Base-by-base conservation (phyloP, 306 rosid genomes). In the Malus sieversii region DNA sequence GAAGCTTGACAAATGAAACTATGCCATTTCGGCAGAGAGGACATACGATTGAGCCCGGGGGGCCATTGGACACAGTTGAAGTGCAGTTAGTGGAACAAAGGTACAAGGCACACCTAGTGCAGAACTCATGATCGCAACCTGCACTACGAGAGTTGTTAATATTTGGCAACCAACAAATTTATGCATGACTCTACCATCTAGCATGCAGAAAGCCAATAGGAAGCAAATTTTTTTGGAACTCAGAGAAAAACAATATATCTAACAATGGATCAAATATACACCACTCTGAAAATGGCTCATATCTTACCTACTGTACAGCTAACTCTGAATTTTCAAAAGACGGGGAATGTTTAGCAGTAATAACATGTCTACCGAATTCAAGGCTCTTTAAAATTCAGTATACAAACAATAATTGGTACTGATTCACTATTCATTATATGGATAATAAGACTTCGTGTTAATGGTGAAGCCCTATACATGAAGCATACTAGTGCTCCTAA, bases 101-200 rank as follows among this genome's bases (percentile, higher is more conserved):
- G 83, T 95, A 92, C 83, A 95, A 83, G 44, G 97, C 99, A 82
- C 97, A 95, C 32, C 86, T 89, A 35, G 96, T 87, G 86, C 99
- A 95, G 83, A 92, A 92, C 83, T 95, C 99, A 59, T 95, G 99
- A 55, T 89, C 97, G 78, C 97, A 95, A 73, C 97, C 99, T 92
- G 96, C 81, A 85, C 59, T 59, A 62, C 35, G 48, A 55, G 32
- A 66, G 58, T n/a, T 68, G 65, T 59, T 62, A 73, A 22, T 58
- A 45, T 22, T 48, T 27, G 66, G 19, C 14, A n/a, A 61, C 35
- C 15, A 20, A 77, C 20, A 30, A 44, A 58, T 61, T 40, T 33
- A 20, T 66, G 48, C 72, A 71, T 22, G 33, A 44, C 44, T 66
- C 57, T 68, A 40, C 51, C 71, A 66, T 40, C 52, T 8, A n/a